phyloP scores from a whole-genome alignment of 1,284 basidiomycete genomes.

The Calocybe gambosa region DNA sequence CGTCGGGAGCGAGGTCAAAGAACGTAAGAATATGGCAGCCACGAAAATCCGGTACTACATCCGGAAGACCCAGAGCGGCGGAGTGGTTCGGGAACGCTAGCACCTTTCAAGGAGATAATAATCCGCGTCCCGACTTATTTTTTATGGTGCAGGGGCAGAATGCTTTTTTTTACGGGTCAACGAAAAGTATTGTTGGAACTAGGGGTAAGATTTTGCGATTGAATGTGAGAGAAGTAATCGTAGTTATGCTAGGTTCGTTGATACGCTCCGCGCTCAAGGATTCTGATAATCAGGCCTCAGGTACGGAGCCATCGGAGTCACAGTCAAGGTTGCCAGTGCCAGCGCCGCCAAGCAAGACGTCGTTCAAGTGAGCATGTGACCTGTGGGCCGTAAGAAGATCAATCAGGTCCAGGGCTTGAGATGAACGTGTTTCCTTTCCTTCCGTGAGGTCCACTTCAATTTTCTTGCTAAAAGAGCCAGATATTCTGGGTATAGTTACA shows the following conservation, averaged over 20 bases:
- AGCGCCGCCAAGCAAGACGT: background rate
- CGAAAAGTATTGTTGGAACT: constrained; percentile 10
- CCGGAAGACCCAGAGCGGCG: constrained; percentile 4
- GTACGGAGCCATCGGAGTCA: too few species aligned
- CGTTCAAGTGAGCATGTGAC: constrained; percentile 3
- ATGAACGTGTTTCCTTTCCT: background rate
- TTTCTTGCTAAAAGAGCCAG: background rate
- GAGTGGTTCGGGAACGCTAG: background rate
- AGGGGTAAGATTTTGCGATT: constrained; percentile 1
- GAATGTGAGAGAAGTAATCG: background rate
- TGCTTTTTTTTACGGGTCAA: constrained; percentile 5
- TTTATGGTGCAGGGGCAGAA: too few species aligned
- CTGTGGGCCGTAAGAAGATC: background rate
- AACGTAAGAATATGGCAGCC: background rate
- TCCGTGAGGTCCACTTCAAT: background rate
- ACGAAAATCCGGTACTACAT: constrained; percentile 5
- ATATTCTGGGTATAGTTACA: background rate
- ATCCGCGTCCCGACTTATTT: too few species aligned
- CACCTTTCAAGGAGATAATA: too few species aligned
- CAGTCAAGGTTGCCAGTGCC: background rate
- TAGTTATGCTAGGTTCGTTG: background rate
- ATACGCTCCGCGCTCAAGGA: too few species aligned
- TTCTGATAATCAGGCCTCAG: too few species aligned
- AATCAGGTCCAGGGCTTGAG: background rate
- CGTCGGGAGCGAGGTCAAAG: constrained; percentile 11